Base-by-base conservation (phyloP, 106 monocot genomes). In the Dendrobium huoshanense region DNA sequence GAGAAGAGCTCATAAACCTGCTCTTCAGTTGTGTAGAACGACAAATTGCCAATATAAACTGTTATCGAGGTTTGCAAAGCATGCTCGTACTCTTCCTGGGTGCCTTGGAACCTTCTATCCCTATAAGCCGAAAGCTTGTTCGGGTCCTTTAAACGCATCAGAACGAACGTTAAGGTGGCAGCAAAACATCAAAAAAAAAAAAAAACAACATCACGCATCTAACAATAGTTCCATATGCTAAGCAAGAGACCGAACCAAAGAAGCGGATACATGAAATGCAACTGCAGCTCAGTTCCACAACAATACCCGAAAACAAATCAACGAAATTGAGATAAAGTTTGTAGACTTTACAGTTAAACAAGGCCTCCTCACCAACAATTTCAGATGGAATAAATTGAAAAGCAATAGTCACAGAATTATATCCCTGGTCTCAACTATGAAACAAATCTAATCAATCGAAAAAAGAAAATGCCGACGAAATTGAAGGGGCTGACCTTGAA, bases 21-120 rank as follows among this genome's bases (percentile, higher is more conserved):
- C 85, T 99, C 99, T 85, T 99, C 99, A 17, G 99, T 99, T 17
- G 95, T 95, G 89, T 99, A 99, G 85, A 99, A 99, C 15, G 98
- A 99, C 95, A 99, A 84, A 80, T 96, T 96, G 41, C 95, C 93
- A 0, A 91, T 45, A 77, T 97, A 97, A 16, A 97, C 68, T 13
- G 96, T 97, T 43, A 84, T 92, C 55, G 96, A 85, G 9, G 90
- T 86, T 55, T 55, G 85, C 65, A 99, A 86, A 41, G 95, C 86
- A 42, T 87, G 83, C 79, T 99, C 99, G 74, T 93, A 99, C 79
- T 99, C 95, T 81, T 99, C 99, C 67, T 99, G 99, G 48, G 82
- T 88, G 13, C 99, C 99, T 7, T 80, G 80, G 77, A 99, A 99
- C 78, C 99, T 89, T 47, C 99, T 79, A 81, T 99, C 99, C 76